phyloP scores from a whole-genome alignment of 2,329 filamentous ascomycete genomes.

The Fulvia fulva region DNA sequence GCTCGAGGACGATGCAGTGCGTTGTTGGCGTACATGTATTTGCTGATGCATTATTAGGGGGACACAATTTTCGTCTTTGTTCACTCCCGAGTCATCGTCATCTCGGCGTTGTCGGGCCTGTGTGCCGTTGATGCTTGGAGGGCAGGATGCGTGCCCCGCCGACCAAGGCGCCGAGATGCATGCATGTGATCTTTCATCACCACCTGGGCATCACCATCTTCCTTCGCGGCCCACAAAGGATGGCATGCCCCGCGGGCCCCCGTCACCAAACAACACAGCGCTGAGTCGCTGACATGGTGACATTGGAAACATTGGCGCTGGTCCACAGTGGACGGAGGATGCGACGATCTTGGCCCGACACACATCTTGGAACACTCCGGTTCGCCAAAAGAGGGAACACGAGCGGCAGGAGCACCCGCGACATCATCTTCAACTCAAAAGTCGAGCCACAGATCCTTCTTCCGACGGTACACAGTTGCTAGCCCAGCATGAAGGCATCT shows the following conservation, averaged over 20 bases:
- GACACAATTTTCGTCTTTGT: neutral
- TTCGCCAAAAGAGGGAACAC: neutral
- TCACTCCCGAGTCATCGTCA: too few relatives aligned
- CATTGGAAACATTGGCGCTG: neutral
- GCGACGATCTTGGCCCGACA: neutral
- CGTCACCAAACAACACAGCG: neutral
- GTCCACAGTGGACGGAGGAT: neutral
- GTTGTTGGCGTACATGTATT: neutral
- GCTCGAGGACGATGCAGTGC: constrained; percentile 3
- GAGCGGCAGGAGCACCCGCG: too few relatives aligned
- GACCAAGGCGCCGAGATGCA: too few relatives aligned
- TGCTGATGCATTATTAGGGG: too few relatives aligned
- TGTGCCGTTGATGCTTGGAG: too few relatives aligned
- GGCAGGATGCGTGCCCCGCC: too few relatives aligned
- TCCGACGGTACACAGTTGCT: neutral
- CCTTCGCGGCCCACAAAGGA: too few relatives aligned
- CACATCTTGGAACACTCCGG: neutral
- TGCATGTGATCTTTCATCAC: too few relatives aligned
- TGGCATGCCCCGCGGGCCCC: neutral
- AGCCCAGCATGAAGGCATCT: neutral
- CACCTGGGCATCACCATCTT: too few relatives aligned
- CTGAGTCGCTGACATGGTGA: neutral
- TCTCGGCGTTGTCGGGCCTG: too few relatives aligned
- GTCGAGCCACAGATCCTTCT: too few relatives aligned
- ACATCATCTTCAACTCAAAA: too few relatives aligned